These are phyloP conservation scores for Solanum chmielewskii DNA, from an alignment of 257 asterid genomes.

Conservation along the genomic window DNA sequence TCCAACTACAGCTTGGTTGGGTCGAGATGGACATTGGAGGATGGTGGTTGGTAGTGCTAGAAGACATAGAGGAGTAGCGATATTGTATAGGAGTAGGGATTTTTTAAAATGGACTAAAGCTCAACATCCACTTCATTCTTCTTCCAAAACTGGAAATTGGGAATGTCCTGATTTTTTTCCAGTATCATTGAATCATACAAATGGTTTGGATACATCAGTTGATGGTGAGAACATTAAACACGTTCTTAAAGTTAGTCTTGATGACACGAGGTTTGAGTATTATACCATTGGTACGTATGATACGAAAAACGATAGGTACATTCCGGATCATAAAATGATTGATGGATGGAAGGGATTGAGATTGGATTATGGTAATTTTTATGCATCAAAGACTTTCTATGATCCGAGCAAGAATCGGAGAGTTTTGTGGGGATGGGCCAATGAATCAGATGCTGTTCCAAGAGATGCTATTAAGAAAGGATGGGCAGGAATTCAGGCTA, in stretches of 20 bases:
- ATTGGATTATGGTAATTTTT: background rate
- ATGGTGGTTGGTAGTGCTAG: background rate
- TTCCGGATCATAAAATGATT: background rate
- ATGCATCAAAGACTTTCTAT: background rate
- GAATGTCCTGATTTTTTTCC: background rate
- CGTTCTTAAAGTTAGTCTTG: background rate
- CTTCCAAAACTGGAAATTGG: background rate
- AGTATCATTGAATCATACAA: background rate
- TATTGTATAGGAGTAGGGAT: background rate
- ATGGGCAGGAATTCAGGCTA: background rate
- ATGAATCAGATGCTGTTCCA: background rate
- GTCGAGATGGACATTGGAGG: background rate
- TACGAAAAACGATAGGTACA: background rate
- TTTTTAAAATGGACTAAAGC: background rate
- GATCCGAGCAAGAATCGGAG: background rate
- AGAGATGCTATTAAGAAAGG: background rate
- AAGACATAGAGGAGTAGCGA: background rate
- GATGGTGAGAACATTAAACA: background rate
- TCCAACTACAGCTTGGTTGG: background rate
- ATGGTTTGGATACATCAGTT: background rate
- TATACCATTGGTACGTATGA: background rate
- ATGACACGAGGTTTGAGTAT: background rate
- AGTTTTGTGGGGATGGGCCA: background rate
- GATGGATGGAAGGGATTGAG: background rate
- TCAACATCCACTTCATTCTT: background rate